phyloP scores from a whole-genome alignment of 2,329 filamentous ascomycete genomes.

The Tolypocladium amazonense region DNA sequence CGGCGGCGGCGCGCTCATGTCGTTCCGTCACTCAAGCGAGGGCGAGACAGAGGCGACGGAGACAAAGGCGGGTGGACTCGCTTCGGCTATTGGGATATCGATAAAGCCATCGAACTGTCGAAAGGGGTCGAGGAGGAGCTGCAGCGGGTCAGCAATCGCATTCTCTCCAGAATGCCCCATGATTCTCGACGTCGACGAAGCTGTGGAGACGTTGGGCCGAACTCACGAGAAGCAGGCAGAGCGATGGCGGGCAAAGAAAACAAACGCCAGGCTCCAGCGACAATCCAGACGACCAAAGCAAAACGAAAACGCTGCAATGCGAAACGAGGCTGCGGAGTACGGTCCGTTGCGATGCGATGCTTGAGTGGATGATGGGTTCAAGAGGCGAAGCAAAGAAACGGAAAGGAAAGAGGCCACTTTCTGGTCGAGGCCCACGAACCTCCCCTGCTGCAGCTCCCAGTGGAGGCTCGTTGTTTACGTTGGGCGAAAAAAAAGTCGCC shows the following conservation, averaged over 20 bases:
- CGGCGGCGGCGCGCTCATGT: slow-evolving; percentile 57
- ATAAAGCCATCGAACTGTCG: slow-evolving; percentile 17
- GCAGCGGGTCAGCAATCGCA: slow-evolving; percentile 3
- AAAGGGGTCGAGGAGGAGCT: not conserved
- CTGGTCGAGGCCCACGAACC: not conserved
- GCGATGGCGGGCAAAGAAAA: slow-evolving; percentile 10
- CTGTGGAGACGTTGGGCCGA: not conserved
- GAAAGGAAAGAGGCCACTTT: not conserved
- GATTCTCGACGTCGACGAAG: not conserved
- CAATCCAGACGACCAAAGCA: slow-evolving; percentile 9
- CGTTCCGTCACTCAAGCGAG: slow-evolving; percentile 10
- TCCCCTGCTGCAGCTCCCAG: not conserved
- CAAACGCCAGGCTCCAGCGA: slow-evolving; percentile 16
- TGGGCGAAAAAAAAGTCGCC: not conserved
- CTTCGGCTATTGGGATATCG: slow-evolving; percentile 14
- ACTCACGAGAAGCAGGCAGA: not conserved
- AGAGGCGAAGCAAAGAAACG: not conserved
- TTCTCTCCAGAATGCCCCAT: too few species aligned
- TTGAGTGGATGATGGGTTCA: not conserved
- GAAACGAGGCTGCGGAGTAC: slow-evolving; percentile 3
- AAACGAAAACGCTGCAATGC: slow-evolving; percentile 7
- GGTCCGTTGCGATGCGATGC: not conserved
- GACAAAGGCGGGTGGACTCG: not conserved
- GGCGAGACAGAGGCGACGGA: not conserved
- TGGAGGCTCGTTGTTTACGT: not conserved